These are phyloP conservation scores for Podaxis sp. DNA, from an alignment of 768 basidiomycete genomes.

Conservation along the genomic window DNA sequence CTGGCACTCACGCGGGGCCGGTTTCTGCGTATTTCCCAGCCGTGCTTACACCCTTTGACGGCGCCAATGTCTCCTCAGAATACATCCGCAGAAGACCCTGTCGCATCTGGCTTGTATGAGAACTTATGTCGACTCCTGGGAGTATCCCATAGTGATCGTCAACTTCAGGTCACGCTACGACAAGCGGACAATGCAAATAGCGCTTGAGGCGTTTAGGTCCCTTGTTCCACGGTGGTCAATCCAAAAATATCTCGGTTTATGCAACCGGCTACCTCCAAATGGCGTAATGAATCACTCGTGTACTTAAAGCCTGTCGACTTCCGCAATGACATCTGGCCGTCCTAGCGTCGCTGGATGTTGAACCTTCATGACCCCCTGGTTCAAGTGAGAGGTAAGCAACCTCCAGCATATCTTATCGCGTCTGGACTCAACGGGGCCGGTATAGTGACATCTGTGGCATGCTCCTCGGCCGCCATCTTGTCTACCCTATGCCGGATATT, in stretches of 20 bases:
- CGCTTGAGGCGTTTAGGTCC: neutral
- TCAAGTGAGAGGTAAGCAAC: slow-evolving; percentile 10
- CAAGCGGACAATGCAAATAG: slow-evolving; percentile 2
- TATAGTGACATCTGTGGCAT: slow-evolving; percentile 32
- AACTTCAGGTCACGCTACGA: slow-evolving; percentile 3
- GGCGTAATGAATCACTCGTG: slow-evolving; percentile 5
- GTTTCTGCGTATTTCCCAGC: slow-evolving; percentile 3
- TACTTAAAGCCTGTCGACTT: slow-evolving; percentile 8
- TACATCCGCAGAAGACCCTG: neutral
- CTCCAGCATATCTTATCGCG: neutral
- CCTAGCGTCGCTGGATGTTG: slow-evolving; percentile 9
- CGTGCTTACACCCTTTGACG: neutral
- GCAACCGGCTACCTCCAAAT: slow-evolving; percentile 8
- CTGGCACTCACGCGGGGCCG: neutral
- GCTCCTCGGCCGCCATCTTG: slow-evolving; percentile 31
- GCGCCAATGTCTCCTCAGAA: neutral
- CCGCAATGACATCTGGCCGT: neutral
- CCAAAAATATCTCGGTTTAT: slow-evolving; percentile 1
- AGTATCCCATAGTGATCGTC: neutral
- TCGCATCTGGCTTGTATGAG: neutral
- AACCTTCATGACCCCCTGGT: slow-evolving; percentile 10
- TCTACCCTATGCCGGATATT: slow-evolving; percentile 32
- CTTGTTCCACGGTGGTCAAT: slow-evolving; percentile 12
- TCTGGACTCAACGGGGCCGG: neutral
- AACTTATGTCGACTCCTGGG: neutral